These are phyloP conservation scores for Tricholoma bakamatsutake DNA, from an alignment of 768 basidiomycete genomes.

Conservation along the genomic window DNA sequence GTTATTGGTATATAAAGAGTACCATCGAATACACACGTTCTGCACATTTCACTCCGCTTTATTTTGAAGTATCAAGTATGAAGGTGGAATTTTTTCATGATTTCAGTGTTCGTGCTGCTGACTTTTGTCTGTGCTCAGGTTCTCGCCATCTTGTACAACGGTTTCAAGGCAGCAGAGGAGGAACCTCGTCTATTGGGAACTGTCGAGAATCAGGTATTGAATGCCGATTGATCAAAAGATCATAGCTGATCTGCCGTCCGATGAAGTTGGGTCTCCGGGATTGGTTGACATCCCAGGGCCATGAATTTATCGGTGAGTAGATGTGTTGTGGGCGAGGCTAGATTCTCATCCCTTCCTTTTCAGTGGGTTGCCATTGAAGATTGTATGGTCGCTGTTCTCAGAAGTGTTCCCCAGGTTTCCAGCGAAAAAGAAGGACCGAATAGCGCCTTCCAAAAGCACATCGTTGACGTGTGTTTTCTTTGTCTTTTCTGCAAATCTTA, in stretches of 20 bases:
- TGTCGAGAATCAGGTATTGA: conserved; percentile 65
- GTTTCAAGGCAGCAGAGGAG: conserved; percentile 55
- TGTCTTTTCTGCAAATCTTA: background rate
- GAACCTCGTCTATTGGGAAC: conserved; percentile 79
- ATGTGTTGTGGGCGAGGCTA: background rate
- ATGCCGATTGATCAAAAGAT: background rate
- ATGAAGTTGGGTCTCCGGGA: conserved; percentile 62
- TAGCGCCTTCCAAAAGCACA: conserved; percentile 78
- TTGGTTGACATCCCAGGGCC: conserved; percentile 67
- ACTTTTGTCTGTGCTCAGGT: conserved; percentile 33
- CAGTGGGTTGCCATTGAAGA: conserved; percentile 5
- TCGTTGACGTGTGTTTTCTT: conserved; percentile 56
- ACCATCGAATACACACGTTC: background rate
- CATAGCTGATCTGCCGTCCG: conserved; percentile 3
- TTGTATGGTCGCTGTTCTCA: background rate
- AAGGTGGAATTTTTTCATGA: conserved; percentile 28
- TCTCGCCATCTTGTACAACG: conserved; percentile 70
- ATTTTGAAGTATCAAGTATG: conserved; percentile 24
- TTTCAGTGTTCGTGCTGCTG: background rate
- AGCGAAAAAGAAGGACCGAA: conserved; percentile 80
- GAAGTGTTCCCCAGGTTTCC: conserved; percentile 44
- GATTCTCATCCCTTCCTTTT: background rate
- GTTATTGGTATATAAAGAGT: conserved; percentile 5
- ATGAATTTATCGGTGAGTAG: conserved; percentile 63
- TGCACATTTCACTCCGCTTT: background rate